Base-by-base conservation (phyloP, 2,329 filamentous ascomycete species). In the Aspergillus sp. region DNA sequence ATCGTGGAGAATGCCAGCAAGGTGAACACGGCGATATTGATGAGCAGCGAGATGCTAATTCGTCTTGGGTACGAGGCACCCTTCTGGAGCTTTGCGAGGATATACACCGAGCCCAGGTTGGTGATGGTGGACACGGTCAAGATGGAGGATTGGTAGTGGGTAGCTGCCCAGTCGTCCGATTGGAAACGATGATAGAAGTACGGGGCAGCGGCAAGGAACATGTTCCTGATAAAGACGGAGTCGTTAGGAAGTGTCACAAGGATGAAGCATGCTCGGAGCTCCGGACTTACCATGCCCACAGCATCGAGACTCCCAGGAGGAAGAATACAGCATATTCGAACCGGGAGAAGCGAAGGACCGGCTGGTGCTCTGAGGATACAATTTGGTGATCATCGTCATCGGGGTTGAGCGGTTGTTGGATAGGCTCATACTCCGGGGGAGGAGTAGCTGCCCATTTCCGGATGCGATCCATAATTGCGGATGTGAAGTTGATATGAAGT, bases 171-270 rank as follows among this genome's bases (percentile, higher is more conserved):
- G 56, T 85, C 78, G 72, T 88, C 86, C 61, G 83, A 82, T 50
- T 84, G 79, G 75, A 98, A 96, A 67, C 94, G 91, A 53, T 82
- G 83, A 70, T 93, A 87, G 78, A 98, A 97, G 81, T 98, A 98
- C 4, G 94, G 92, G 1, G 92, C 91, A 9, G 94, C 92, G 50
- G 95, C 94, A 67, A 98, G 86, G 76, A 98, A 97, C 94, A 97
- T 97, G 80, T 98, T 98, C 92, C 92, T 94, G 66, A 16, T 56
- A 49, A n/a, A 42, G 18, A 16, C 46, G 57, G 32, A 24, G 32
- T 54, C 24, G 36, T 54, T 52, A 64, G 49, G 52, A 31, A 50
- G 24, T 20, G 46, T 54, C 60, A 47, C 51, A 20, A 14, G 4
- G 24, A 24, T 51, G 14, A 39, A 14, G 52, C 49, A 14, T 29